Evolutionary conservation across 148 eudicot species (phyloP), one percentile per base, ranked within the genome.

Genomic region (Simmondsia chinensis): DNA sequence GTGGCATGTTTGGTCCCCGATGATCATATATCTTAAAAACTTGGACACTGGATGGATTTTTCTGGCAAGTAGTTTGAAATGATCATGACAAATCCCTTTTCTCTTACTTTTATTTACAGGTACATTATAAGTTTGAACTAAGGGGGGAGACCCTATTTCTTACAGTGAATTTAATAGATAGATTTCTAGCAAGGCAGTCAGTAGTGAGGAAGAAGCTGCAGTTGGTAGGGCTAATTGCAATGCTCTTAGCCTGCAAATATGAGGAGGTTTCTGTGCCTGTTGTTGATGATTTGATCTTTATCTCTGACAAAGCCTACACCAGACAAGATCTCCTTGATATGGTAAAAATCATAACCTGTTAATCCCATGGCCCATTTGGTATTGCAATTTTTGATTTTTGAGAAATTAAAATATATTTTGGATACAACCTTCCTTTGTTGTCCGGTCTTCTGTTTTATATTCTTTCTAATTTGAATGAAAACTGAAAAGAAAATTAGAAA

Each of bases 181-280:
- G 96, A 62, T 87, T 87, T 46, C 61, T 87, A 52, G 94, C 70
- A 7, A 66, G 52, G 23, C 72, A 80, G 34, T 12, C 61, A 9
- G 70, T 87, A 24, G 74, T 54, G n/a, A 65, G 94, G 45, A 87
- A 83, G 73, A 83, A 83, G 64, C 82, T 87, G 14, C 96, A 87
- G 54, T 63, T 87, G 45, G 96, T 83, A 33, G 96, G 96, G 6
- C 32, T 87, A 51, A 77, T 73, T 23, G 94, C 96, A 6, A 70
- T 87, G 89, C 86, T 87, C 4, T 35, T 87, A 2, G 96, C 96
- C 6, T 83, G 94, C 70, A 87, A 87, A 30, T 87, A 87, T 54
- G 96, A 87, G 52, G 96, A 87, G 61, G 94, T 87, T 33, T 74
- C 83, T 6, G 86, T 83, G 2, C 96, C 96, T 7, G 69, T 83